Evolutionary conservation across 2,329 filamentous ascomycete genomes (phyloP), one percentile per base, ranked within the genome.

Genomic region (Aspergillus fumigatus): DNA sequence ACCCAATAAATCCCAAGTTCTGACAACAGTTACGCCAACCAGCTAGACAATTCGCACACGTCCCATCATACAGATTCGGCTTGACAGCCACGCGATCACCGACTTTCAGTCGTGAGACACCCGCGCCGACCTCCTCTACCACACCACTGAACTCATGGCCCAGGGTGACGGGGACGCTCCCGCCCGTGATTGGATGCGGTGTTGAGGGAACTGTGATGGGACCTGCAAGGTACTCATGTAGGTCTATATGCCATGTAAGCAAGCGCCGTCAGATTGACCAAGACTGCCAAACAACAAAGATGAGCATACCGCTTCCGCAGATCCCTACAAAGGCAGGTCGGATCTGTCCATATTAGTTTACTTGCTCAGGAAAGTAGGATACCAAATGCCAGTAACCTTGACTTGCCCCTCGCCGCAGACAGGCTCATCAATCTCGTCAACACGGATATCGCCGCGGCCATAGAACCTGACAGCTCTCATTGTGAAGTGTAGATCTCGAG

Each of bases 111-210:
- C 58, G 54, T 21, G 62, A 63, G 4, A 84, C 79, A 1, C 72
- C 77, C 0, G 74, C 64, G 0, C 85, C 85, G n/a, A 88, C 72
- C 61, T 86, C 82, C 10, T 79, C 76, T 32, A 88, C 75, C 1
- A 79, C 78, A 10, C 85, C 86, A 3, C 79, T 82, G 69, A 88
- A 85, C 65, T 88, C 86, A 65, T 88, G 86, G 26, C 86, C 86
- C 9, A 88, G 74, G 0, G 79, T 84, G 9, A 87, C 77, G 3
- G 85, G 86, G 38, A 84, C 77, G 1, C 74, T 76, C 55, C 83
- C 82, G 32, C 79, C 74, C 0, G 84, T 88, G 23, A 87, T 69
- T 1, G 79, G 79, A 63, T 88, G 85, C 1, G 84, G 82, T 4
- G 53, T 60, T 11, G 59, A 60, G 2, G 83, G 82, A 1, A 79